phyloP scores from a whole-genome alignment of 2,329 filamentous ascomycete species.

The Pestalotiopsis sp. region DNA sequence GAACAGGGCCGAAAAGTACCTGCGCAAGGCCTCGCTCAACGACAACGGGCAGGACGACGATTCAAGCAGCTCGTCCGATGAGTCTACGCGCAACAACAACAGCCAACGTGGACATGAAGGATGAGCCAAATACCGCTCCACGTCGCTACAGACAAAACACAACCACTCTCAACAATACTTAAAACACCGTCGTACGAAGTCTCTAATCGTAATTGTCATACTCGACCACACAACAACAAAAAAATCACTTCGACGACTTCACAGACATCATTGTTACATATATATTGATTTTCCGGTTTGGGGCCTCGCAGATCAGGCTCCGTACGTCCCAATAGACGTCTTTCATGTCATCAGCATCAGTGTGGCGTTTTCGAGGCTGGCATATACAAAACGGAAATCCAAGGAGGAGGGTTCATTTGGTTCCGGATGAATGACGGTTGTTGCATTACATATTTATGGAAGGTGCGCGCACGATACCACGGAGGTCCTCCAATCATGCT shows the following conservation, averaged over 20 bases:
- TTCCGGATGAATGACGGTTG: slow-evolving; percentile 9
- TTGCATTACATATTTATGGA: slow-evolving; percentile 7
- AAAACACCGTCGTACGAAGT: not conserved
- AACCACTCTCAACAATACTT: not conserved
- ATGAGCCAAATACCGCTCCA: not conserved
- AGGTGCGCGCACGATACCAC: slow-evolving; percentile 14
- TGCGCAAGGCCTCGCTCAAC: slow-evolving; percentile 49
- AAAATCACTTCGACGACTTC: slow-evolving; percentile 6
- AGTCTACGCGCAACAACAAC: slow-evolving; percentile 10
- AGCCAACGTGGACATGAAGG: not conserved
- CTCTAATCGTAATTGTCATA: slow-evolving; percentile 5
- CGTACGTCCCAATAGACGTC: slow-evolving; percentile 6
- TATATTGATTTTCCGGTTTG: slow-evolving; percentile 12
- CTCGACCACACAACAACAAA: not conserved
- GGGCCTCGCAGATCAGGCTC: not conserved
- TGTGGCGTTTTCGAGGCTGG: slow-evolving; percentile 15
- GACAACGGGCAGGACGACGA: slow-evolving; percentile 36
- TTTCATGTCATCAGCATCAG: slow-evolving; percentile 13
- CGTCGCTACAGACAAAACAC: not conserved
- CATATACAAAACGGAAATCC: slow-evolving; percentile 14
- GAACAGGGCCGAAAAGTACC: slow-evolving; percentile 43
- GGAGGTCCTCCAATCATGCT: slow-evolving; percentile 8
- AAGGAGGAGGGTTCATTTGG: not conserved
- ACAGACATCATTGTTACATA: slow-evolving; percentile 8
- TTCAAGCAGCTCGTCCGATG: slow-evolving; percentile 28